These are phyloP conservation scores for Fusarium falciforme DNA, from an alignment of 2,329 filamentous ascomycete genomes.

Conservation along the genomic window DNA sequence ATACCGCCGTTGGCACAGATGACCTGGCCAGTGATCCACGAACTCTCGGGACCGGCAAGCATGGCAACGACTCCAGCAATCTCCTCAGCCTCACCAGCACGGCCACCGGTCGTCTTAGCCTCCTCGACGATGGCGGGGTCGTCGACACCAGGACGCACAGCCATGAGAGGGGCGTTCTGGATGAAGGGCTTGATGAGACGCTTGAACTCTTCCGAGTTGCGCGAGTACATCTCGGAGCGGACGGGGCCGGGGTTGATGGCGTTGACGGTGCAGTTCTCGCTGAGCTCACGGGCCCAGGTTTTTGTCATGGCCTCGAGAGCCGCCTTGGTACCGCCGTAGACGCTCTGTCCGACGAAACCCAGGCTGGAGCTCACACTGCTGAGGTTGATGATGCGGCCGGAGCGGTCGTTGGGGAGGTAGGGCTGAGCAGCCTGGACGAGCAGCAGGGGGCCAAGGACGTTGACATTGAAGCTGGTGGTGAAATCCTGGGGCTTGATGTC, in stretches of 20 bases:
- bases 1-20: slow-evolving; percentile 46
- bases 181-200: slow-evolving; percentile 44
- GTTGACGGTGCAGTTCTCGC: slow-evolving; percentile 64
- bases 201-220: slow-evolving; percentile 45
- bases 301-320: slow-evolving; percentile 67
- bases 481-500: slow-evolving; percentile 74
- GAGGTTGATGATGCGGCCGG: slow-evolving; percentile 65
- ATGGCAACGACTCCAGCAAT: slow-evolving; percentile 41
- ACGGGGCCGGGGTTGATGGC: slow-evolving; percentile 66
- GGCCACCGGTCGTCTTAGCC: slow-evolving; percentile 41
- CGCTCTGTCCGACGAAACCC: slow-evolving; percentile 62
- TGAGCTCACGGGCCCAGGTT: slow-evolving; percentile 65
- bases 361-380: slow-evolving; percentile 60
- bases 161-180: slow-evolving; percentile 44
- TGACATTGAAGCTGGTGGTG: slow-evolving; percentile 76
- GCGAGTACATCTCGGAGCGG: slow-evolving; percentile 60
- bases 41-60: slow-evolving; percentile 41
- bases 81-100: slow-evolving; percentile 43
- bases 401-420: slow-evolving; percentile 77
- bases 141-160: slow-evolving; percentile 37
- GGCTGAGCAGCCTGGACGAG: slow-evolving; percentile 78
- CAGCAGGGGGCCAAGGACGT: slow-evolving; percentile 82
- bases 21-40: slow-evolving; percentile 44
- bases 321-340: slow-evolving; percentile 66
- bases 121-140: slow-evolving; percentile 42